Percentiles rank a stretch among this genome's conserved stretches.
Conservation (phyloP, 257 asterid genomes). For the Linderniella brevidens region DNA sequence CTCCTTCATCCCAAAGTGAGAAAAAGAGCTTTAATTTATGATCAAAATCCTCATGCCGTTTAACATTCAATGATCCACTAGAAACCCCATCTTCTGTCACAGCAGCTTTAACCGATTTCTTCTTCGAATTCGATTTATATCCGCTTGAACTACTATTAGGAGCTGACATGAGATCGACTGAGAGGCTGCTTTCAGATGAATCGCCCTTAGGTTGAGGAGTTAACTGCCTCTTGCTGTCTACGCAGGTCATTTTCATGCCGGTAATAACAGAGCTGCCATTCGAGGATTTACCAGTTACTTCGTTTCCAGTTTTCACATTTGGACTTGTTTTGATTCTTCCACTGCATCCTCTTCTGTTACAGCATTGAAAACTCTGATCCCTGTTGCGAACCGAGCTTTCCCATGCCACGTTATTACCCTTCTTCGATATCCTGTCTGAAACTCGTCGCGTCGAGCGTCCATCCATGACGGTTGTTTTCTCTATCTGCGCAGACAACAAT, state of each 20-base stretch:
- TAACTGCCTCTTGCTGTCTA: conserved; percentile 12
- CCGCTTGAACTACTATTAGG: conserved; percentile 12
- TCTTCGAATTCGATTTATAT: conserved; percentile 11
- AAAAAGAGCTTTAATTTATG: conserved; percentile 18
- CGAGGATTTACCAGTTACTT: conserved; percentile 21
- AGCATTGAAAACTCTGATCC: conserved; percentile 38
- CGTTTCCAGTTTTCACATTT: conserved; percentile 23
- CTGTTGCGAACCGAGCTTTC: conserved; percentile 1
- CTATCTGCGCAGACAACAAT: too few species aligned
- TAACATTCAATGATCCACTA: conserved; percentile 17
- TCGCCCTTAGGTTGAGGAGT: conserved; percentile 9
- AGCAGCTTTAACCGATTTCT: conserved; percentile 16
- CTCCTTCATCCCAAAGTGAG: too few species aligned
- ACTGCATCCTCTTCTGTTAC: conserved; percentile 72
- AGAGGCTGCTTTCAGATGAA: conserved; percentile 19
- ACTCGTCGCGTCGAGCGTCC: too few species aligned
- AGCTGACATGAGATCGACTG: conserved; percentile 17
- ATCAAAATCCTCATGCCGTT: conserved; percentile 16
- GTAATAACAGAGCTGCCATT: conserved; percentile 10
- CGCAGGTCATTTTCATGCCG: conserved; percentile 15
- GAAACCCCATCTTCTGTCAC: conserved; percentile 21
- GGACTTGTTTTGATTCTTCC: conserved; percentile 44
- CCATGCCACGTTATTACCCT: too few species aligned
- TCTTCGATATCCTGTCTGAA: too few species aligned
- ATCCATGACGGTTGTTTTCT: too few species aligned